phyloP scores from a whole-genome alignment of 805 yeast species.

The Hanseniaspora pseudoguilliermondii region DNA sequence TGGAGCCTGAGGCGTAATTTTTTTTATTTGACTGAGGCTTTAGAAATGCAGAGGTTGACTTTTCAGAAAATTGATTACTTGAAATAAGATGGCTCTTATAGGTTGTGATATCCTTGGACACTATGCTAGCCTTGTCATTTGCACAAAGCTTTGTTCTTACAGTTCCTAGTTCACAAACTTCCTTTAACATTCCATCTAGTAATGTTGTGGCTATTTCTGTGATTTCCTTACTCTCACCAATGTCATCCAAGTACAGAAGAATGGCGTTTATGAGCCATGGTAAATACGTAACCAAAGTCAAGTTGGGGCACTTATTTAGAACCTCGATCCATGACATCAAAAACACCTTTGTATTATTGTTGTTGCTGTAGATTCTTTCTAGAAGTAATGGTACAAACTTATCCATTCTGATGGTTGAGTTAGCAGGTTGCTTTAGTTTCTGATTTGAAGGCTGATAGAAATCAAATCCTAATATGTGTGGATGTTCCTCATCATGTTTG shows the following conservation, averaged over 20 bases:
- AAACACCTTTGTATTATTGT: constrained; percentile 85
- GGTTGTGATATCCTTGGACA: not conserved
- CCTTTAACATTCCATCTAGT: constrained; percentile 61
- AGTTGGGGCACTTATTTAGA: constrained; percentile 83
- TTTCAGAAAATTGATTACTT: not conserved
- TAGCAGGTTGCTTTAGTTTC: not conserved
- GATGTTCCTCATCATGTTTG: constrained; percentile 28
- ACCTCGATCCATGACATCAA: constrained; percentile 87
- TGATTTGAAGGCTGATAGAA: constrained; percentile 2
- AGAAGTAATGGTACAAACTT: constrained; percentile 82
- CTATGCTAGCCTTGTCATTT: not conserved
- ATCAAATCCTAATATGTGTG: not conserved
- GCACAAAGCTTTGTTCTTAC: constrained; percentile 43
- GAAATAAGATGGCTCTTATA: not conserved
- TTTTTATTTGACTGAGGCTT: not conserved
- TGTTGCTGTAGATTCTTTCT: constrained; percentile 83
- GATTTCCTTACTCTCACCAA: constrained; percentile 49
- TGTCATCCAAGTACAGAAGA: constrained; percentile 22
- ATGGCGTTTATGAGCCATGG: constrained; percentile 73
- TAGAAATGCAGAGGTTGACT: not conserved
- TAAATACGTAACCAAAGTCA: constrained; percentile 72
- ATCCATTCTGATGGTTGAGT: constrained; percentile 20
- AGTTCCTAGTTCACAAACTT: constrained; percentile 62
- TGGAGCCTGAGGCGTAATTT: constrained; percentile 7
- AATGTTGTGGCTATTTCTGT: constrained; percentile 72